phyloP scores from a whole-genome alignment of 108 stramenopile species.

The Nitzschia inconspicua region DNA sequence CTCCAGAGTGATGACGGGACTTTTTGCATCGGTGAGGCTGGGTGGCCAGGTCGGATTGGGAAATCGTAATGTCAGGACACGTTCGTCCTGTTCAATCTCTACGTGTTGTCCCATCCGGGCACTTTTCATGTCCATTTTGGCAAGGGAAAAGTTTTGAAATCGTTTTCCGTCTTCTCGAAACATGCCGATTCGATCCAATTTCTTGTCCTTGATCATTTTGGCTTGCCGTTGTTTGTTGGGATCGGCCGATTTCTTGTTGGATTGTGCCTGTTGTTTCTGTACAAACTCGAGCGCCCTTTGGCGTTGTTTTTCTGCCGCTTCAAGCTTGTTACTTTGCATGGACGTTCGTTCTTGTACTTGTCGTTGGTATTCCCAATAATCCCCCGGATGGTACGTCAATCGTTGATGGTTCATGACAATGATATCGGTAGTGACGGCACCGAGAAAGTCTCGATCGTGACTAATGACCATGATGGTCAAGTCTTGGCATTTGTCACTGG shows the following conservation, averaged over 20 bases:
- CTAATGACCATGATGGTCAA: constrained; percentile 79
- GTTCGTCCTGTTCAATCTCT: constrained; percentile 75
- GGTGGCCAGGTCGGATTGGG: constrained; percentile 55
- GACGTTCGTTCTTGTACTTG: constrained; percentile 78
- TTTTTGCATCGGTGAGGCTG: constrained; percentile 41
- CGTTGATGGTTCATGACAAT: constrained; percentile 78
- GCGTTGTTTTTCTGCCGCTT: constrained; percentile 60
- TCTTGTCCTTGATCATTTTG: constrained; percentile 78
- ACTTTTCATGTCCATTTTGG: too few relatives aligned
- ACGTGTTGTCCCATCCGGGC: constrained; percentile 67
- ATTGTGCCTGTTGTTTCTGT: constrained; percentile 65
- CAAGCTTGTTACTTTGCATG: constrained; percentile 51
- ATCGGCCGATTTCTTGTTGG: constrained; percentile 68
- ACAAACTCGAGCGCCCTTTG: constrained; percentile 61
- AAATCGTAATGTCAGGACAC: constrained; percentile 65
- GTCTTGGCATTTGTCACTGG: constrained; percentile 40
- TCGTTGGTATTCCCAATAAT: constrained; percentile 83
- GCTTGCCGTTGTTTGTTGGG: constrained; percentile 59
- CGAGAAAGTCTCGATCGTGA: constrained; percentile 91
- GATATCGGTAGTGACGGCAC: constrained; percentile 86
- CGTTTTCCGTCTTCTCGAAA: constrained; percentile 60
- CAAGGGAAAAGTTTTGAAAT: constrained; percentile 38
- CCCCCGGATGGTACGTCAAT: constrained; percentile 81
- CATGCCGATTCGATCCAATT: constrained; percentile 67
- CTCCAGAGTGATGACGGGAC: constrained; percentile 78